Evolutionary conservation across 164 flowering plant genomes (phyloP).

Genomic region (Dillenia turbinata): DNA sequence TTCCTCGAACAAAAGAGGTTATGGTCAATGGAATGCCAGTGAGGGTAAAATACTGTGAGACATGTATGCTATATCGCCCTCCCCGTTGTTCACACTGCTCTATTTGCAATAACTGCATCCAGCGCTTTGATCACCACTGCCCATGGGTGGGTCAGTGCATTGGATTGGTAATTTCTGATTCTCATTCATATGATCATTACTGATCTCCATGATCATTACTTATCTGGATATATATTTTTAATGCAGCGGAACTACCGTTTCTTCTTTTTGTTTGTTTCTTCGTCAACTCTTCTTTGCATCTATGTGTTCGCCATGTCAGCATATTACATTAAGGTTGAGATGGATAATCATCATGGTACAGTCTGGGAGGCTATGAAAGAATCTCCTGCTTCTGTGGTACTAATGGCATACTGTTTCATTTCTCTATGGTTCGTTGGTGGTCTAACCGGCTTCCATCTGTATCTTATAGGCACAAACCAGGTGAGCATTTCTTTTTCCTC

Average conservation of each 20-base stretch:
- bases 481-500: constrained; percentile 30
- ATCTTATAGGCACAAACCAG: constrained; percentile 91
- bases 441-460: constrained; percentile 88
- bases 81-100: constrained; percentile 96
- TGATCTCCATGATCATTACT: not conserved
- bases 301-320: constrained; percentile 89
- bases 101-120: constrained; percentile 90
- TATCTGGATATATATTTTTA: constrained; percentile 8
- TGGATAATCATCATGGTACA: constrained; percentile 58
- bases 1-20: constrained; percentile 79
- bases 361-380: constrained; percentile 89
- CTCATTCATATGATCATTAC: not conserved
- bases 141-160: constrained; percentile 99
- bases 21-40: constrained; percentile 72
- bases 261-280: constrained; percentile 88
- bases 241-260: constrained; percentile 95
- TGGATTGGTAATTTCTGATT: constrained; percentile 62
- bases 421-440: constrained; percentile 96
- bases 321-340: constrained; percentile 72
- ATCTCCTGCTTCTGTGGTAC: constrained; percentile 79
- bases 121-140: constrained; percentile 96
- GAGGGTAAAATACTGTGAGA: constrained; percentile 81
- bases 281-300: constrained; percentile 86
- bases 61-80: constrained; percentile 97
- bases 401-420: constrained; percentile 84